These are phyloP conservation scores for Fusarium luffae DNA, from an alignment of 2,329 filamentous ascomycete genomes.

Conservation along the genomic window DNA sequence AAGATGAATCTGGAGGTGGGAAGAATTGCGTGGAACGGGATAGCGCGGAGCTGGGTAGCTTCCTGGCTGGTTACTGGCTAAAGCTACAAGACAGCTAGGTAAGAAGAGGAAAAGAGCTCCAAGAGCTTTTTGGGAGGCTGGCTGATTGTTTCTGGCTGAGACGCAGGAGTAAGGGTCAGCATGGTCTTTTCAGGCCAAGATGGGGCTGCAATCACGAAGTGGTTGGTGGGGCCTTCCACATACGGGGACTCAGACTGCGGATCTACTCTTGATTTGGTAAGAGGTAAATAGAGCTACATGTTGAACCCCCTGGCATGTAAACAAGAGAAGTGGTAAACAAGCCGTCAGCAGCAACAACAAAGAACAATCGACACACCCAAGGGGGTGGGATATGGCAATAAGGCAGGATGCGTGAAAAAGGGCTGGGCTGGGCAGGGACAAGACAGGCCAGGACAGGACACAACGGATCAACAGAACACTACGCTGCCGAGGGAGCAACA, in stretches of 20 bases:
- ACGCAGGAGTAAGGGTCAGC: constrained; percentile 41
- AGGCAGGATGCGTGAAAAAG: constrained; percentile 18
- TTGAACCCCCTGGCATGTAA: constrained; percentile 35
- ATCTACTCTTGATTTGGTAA: constrained; percentile 32
- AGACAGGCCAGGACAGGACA: constrained; percentile 20
- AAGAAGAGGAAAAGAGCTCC: constrained; percentile 36
- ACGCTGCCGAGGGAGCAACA: constrained; percentile 38
- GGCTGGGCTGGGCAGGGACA: constrained; percentile 28
- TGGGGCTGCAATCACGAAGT: constrained; percentile 23
- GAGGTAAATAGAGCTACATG: constrained; percentile 42
- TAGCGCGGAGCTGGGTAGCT: constrained; percentile 27
- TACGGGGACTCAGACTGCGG: constrained; percentile 17
- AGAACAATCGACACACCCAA: constrained; percentile 43
- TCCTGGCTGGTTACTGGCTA: constrained; percentile 31
- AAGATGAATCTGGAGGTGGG: constrained; percentile 35
- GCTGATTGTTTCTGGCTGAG: constrained; percentile 40
- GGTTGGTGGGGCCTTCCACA: constrained; percentile 22
- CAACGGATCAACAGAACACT: constrained; percentile 37
- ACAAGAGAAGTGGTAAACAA: constrained; percentile 42
- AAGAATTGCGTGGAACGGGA: constrained; percentile 35
- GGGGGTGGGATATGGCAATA: constrained; percentile 23
- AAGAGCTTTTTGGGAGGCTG: constrained; percentile 36
- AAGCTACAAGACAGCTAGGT: constrained; percentile 37
- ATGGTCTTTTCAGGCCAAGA: constrained; percentile 19
- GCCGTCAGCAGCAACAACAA: constrained; percentile 17